These are phyloP conservation scores for Penicillium canescens DNA, from an alignment of 495 filamentous ascomycete genomes.

Conservation along the genomic window DNA sequence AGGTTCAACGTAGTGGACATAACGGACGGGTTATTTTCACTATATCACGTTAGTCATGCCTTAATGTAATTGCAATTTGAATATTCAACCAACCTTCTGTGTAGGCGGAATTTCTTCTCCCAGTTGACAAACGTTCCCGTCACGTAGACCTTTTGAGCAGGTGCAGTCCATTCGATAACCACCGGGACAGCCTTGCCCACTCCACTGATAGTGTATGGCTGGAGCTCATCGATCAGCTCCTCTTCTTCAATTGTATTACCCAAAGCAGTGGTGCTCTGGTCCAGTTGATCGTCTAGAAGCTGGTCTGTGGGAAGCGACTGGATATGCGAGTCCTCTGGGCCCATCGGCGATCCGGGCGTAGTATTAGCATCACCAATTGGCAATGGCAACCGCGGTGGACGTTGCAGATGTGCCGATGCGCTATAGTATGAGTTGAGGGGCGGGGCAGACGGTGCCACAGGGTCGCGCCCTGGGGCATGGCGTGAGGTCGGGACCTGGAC, in stretches of 20 bases:
- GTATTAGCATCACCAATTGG: constrained; percentile 88
- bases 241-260: constrained; percentile 78
- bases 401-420: constrained; percentile 57
- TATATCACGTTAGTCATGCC: constrained; percentile 17
- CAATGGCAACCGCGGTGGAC: constrained; percentile 84
- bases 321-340: constrained; percentile 55
- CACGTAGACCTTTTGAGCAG: constrained; percentile 86
- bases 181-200: constrained; percentile 66
- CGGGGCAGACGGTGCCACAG: constrained; percentile 45
- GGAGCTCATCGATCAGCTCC: constrained; percentile 73
- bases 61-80: neutral
- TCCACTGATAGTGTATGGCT: constrained; percentile 54
- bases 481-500: constrained; percentile 51
- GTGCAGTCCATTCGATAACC: constrained; percentile 75
- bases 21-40: constrained; percentile 47
- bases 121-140: constrained; percentile 96
- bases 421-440: constrained; percentile 51
- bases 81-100: constrained; percentile 62
- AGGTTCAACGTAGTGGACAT: constrained; percentile 77
- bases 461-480: constrained; percentile 32
- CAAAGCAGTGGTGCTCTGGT: constrained; percentile 58
- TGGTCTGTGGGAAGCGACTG: constrained; percentile 51
- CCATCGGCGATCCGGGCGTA: constrained; percentile 83
- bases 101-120: constrained; percentile 86
- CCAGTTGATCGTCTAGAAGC: constrained; percentile 44